phyloP scores from a whole-genome alignment of 805 yeast genomes.

The Metschnikowia borealis region DNA sequence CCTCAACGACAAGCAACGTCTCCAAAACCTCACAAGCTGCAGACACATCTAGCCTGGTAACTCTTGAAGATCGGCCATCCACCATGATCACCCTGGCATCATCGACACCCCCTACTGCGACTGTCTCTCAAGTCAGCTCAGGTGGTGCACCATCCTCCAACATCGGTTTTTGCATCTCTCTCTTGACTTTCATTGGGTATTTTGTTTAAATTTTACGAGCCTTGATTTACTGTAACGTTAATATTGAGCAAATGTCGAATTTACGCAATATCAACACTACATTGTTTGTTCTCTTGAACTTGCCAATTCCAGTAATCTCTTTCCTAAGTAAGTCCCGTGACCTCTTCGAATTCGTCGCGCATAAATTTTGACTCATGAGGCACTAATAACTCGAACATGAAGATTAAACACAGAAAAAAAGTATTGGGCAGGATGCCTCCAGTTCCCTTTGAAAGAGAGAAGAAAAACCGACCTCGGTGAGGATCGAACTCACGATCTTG shows the following conservation, averaged over 20 bases:
- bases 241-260: too few relatives aligned
- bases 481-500: conserved; percentile 32
- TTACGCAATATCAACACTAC: too few relatives aligned
- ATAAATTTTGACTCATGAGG: too few relatives aligned
- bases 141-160: not conserved
- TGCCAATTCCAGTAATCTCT: too few relatives aligned
- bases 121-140: not conserved
- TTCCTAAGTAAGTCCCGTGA: too few relatives aligned
- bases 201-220: not conserved
- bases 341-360: too few relatives aligned
- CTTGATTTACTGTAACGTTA: not conserved
- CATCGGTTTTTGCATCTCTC: not conserved
- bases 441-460: too few relatives aligned
- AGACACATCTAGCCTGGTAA: not conserved
- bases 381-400: too few relatives aligned
- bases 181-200: not conserved
- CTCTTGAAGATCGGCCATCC: not conserved
- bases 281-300: too few relatives aligned
- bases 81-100: not conserved
- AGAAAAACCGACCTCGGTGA: conserved; percentile 26
- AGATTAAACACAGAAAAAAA: too few relatives aligned
- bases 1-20: not conserved
- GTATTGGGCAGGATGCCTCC: too few relatives aligned
- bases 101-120: not conserved
- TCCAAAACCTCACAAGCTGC: not conserved